phyloP scores from a whole-genome alignment of 1,284 basidiomycete genomes.

The Ustilago tritici region DNA sequence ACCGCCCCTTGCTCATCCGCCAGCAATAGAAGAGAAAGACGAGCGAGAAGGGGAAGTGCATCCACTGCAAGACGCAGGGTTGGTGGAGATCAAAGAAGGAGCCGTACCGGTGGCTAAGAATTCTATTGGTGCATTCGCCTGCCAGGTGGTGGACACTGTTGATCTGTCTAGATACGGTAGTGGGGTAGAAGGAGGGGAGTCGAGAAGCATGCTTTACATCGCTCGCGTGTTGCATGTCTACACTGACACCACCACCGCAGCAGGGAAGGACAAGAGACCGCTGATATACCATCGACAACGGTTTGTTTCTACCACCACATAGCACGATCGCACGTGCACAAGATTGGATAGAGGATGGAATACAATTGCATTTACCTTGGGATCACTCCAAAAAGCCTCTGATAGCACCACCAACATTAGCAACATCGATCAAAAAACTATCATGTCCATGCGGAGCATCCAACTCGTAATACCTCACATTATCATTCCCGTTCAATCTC shows the following conservation, averaged over 20 bases:
- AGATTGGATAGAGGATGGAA: not conserved
- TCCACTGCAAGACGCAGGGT: slow-evolving; percentile 22
- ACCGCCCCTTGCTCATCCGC: slow-evolving; percentile 5
- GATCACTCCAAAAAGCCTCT: slow-evolving; percentile 76
- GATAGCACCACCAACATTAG: slow-evolving; percentile 82
- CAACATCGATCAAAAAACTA: slow-evolving; percentile 88
- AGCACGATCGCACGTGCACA: not conserved
- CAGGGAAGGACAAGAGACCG: not conserved
- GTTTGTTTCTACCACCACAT: slow-evolving; percentile 23
- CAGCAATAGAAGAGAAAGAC: not conserved
- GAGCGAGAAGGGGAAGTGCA: slow-evolving; percentile 6
- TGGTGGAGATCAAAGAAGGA: not conserved
- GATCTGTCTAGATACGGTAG: slow-evolving; percentile 13
- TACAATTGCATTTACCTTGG: not conserved
- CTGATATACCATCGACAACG: slow-evolving; percentile 36
- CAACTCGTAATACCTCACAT: slow-evolving; percentile 95
- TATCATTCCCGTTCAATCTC: slow-evolving; percentile 80
- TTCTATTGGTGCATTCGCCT: slow-evolving; percentile 23
- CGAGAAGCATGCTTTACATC: slow-evolving; percentile 30
- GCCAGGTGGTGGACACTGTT: slow-evolving; percentile 30
- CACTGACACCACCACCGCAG: not conserved
- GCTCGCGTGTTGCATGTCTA: slow-evolving; percentile 32
- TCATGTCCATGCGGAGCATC: slow-evolving; percentile 96
- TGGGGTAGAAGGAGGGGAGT: not conserved
- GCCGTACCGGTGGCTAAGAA: slow-evolving; percentile 13